phyloP scores from a whole-genome alignment of 805 yeast genomes.

The Lipomyces orientalis region DNA sequence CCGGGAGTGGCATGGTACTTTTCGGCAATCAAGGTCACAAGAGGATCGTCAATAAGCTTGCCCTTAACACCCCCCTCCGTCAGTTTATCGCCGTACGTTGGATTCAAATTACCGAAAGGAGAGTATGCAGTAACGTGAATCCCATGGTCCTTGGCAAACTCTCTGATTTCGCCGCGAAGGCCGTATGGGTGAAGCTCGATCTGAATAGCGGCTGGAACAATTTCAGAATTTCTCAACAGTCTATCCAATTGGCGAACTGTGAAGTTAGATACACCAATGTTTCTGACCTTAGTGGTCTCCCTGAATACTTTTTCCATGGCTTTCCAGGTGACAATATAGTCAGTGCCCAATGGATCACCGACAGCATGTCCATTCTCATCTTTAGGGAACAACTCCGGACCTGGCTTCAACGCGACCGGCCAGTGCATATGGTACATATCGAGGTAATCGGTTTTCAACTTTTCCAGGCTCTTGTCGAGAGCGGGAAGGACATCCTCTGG shows the following conservation, averaged over 20 bases:
- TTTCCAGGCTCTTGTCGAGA: constrained; percentile 61
- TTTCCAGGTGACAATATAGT: constrained; percentile 64
- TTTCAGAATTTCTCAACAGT: constrained; percentile 56
- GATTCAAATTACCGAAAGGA: constrained; percentile 64
- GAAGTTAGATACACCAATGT: constrained; percentile 80
- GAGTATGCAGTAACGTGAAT: constrained; percentile 76
- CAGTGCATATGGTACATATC: constrained; percentile 82
- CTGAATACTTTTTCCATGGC: constrained; percentile 63
- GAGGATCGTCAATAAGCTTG: constrained; percentile 54
- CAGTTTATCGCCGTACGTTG: constrained; percentile 5
- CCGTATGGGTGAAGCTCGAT: constrained; percentile 76
- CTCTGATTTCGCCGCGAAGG: constrained; percentile 64
- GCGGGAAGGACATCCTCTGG: constrained; percentile 54
- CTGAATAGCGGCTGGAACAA: constrained; percentile 73
- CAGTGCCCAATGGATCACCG: constrained; percentile 39
- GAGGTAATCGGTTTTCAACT: constrained; percentile 73
- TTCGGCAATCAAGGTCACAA: constrained; percentile 59
- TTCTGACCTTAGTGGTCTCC: constrained; percentile 58
- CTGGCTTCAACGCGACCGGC: constrained; percentile 64
- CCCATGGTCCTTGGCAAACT: constrained; percentile 57
- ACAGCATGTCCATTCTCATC: constrained; percentile 52
- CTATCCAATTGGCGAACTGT: constrained; percentile 58
- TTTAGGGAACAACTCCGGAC: constrained; percentile 42
- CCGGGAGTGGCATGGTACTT: constrained; percentile 57
- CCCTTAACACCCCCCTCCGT: background rate